phyloP scores from a whole-genome alignment of 768 basidiomycete species.

The Amanita polypyramis region DNA sequence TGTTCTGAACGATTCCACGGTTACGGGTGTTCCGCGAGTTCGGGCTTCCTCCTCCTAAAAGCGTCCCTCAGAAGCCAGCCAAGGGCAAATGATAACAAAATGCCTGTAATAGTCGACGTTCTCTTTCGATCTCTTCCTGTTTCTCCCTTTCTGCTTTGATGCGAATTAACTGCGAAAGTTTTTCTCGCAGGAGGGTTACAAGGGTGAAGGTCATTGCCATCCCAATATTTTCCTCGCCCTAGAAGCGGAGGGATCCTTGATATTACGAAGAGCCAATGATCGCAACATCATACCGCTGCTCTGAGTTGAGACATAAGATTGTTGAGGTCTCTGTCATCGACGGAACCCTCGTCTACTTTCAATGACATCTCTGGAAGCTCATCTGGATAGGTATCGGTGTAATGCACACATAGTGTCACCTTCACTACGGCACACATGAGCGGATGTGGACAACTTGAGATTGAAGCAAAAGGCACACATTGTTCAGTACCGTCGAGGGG shows the following conservation, averaged over 20 bases:
- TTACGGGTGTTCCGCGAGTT: conserved; percentile 89
- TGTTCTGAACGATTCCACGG: conserved; percentile 61
- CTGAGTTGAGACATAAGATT: conserved; percentile 46
- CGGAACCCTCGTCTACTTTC: conserved; percentile 44
- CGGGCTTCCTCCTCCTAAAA: conserved; percentile 75
- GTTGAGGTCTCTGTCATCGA: conserved; percentile 48
- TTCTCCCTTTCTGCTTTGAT: conserved; percentile 43
- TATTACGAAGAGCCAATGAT: conserved; percentile 2
- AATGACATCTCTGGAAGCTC: conserved; percentile 64
- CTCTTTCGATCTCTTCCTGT: conserved; percentile 61
- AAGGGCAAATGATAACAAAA: neutral
- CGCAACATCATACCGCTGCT: conserved; percentile 35
- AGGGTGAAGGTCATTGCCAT: conserved; percentile 99
- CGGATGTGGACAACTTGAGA: conserved; percentile 2
- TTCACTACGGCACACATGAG: conserved; percentile 41
- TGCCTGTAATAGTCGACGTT: conserved; percentile 70
- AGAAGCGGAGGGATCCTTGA: conserved; percentile 6
- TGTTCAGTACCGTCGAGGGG: conserved; percentile 49
- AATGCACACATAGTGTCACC: conserved; percentile 62
- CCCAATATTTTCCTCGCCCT: conserved; percentile 82
- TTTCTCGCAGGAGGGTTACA: conserved; percentile 75
- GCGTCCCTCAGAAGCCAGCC: conserved; percentile 1
- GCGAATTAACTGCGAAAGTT: conserved; percentile 53
- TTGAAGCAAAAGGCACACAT: conserved; percentile 27
- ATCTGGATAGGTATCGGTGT: conserved; percentile 80